Evolutionary conservation across 768 basidiomycete genomes (phyloP).

Genomic region (Mycena vulgaris): DNA sequence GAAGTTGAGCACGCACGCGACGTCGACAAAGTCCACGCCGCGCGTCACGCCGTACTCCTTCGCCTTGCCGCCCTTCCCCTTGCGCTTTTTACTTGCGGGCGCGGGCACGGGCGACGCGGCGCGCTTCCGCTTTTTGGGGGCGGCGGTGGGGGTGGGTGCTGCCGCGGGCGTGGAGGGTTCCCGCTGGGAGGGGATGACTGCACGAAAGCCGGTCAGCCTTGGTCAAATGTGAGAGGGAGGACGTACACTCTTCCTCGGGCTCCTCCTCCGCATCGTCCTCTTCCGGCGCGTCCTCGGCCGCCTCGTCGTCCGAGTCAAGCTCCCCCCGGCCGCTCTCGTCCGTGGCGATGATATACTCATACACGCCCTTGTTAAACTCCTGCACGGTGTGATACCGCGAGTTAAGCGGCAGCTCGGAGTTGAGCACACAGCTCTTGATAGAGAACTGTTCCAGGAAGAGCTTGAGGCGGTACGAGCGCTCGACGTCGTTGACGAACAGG

Average conservation of each 20-base stretch:
- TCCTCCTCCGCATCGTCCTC: slow-evolving; percentile 48
- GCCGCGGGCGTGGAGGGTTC: slow-evolving; percentile 46
- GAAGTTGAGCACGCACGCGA: slow-evolving; percentile 98
- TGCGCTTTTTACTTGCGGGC: slow-evolving; percentile 58
- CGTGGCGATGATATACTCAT: slow-evolving; percentile 98
- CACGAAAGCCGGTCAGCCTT: neutral
- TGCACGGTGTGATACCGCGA: slow-evolving; percentile 98
- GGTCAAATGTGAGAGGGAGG: neutral
- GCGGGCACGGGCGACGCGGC: slow-evolving; percentile 56
- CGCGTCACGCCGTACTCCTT: slow-evolving; percentile 93
- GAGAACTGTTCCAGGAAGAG: slow-evolving; percentile 99
- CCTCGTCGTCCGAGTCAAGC: slow-evolving; percentile 49
- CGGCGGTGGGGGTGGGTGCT: slow-evolving; percentile 36
- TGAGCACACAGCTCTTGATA: slow-evolving; percentile 95
- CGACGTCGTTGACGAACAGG: slow-evolving; percentile 96
- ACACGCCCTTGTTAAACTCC: slow-evolving; percentile 98
- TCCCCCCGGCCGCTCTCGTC: slow-evolving; percentile 83
- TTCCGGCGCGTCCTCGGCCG: slow-evolving; percentile 53
- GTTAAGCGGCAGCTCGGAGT: slow-evolving; percentile 95
- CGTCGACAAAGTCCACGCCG: slow-evolving; percentile 97
- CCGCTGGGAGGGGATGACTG: slow-evolving; percentile 73
- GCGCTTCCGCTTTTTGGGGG: slow-evolving; percentile 73
- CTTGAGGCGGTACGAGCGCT: slow-evolving; percentile 94
- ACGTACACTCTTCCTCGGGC: slow-evolving; percentile 51
- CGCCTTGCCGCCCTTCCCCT: slow-evolving; percentile 66